Percentiles rank a stretch among this genome's conserved stretches.
These are phyloP conservation scores for Kazachstania psychrophila DNA, from an alignment of 805 yeast species.

Conservation along the genomic window DNA sequence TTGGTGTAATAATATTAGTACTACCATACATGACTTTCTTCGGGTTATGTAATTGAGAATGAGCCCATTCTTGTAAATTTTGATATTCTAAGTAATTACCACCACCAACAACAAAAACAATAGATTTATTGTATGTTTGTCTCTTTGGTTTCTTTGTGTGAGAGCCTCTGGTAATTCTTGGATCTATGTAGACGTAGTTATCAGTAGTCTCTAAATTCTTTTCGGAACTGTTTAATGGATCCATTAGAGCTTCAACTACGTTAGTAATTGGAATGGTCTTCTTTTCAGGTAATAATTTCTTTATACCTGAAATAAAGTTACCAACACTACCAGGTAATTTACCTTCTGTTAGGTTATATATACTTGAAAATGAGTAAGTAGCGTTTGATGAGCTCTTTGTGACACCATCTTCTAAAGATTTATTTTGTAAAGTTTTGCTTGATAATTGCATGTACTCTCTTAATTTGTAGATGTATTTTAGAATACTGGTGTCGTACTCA, in stretches of 20 bases:
- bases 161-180: conserved; percentile 76
- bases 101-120: conserved; percentile 93
- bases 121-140: conserved; percentile 66
- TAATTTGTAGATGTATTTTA: conserved; percentile 67
- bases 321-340: conserved; percentile 83
- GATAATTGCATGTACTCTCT: conserved; percentile 64
- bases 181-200: conserved; percentile 85
- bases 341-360: conserved; percentile 77
- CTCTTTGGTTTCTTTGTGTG: conserved; percentile 84
- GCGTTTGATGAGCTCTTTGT: conserved; percentile 21
- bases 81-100: conserved; percentile 93
- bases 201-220: conserved; percentile 68
- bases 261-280: conserved; percentile 83
- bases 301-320: conserved; percentile 77
- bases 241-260: conserved; percentile 85
- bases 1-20: conserved; percentile 65
- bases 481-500: conserved; percentile 52
- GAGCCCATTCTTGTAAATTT: conserved; percentile 83
- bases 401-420: conserved; percentile 27
- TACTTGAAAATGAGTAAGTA: conserved; percentile 46
- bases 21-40: conserved; percentile 78
- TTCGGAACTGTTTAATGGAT: conserved; percentile 57
- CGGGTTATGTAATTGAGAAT: conserved; percentile 32
- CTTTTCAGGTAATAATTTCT: conserved; percentile 78
- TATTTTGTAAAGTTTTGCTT: conserved; percentile 31